A percentile compares a stretch with the other conserved stretches of the same genome.
These are phyloP conservation scores for Fomitopsis betulina DNA, from an alignment of 1,284 basidiomycete species.

Conservation along the genomic window DNA sequence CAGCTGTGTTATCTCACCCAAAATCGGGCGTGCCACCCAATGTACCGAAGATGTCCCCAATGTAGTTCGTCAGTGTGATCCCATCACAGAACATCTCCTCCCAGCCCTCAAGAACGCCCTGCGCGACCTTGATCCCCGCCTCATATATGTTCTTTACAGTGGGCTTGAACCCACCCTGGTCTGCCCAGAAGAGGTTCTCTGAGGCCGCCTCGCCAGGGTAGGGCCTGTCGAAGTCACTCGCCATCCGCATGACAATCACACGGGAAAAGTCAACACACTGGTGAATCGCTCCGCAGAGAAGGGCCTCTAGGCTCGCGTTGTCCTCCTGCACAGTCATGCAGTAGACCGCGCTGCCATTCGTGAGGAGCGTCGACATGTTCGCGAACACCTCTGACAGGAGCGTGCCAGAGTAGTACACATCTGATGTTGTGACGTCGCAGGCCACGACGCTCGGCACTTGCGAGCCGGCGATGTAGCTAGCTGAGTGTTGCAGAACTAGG, in stretches of 20 bases:
- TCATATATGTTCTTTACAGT: constrained; percentile 25
- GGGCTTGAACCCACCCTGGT: constrained; percentile 17
- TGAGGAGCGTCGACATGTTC: constrained; percentile 37
- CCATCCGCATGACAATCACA: constrained; percentile 41
- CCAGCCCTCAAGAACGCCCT: constrained; percentile 28
- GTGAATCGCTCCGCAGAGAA: constrained; percentile 35
- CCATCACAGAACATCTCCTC: constrained; percentile 22
- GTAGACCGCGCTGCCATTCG: constrained; percentile 36
- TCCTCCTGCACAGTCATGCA: constrained; percentile 46
- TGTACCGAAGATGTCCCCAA: constrained; percentile 24
- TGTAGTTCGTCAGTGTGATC: constrained; percentile 24
- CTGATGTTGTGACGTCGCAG: constrained; percentile 39
- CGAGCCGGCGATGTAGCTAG: too few relatives aligned
- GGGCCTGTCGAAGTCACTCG: constrained; percentile 40
- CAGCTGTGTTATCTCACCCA: background rate
- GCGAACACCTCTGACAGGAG: constrained; percentile 36
- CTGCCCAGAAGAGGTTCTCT: constrained; percentile 21
- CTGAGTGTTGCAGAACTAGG: too few relatives aligned
- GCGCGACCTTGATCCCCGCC: constrained; percentile 27
- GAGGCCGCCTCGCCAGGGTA: constrained; percentile 21
- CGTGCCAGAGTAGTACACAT: constrained; percentile 38
- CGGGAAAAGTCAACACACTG: constrained; percentile 39
- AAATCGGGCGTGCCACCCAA: background rate
- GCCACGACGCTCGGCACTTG: too few relatives aligned
- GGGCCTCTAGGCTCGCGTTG: constrained; percentile 40